These are phyloP conservation scores for Casuarina equisetifolia DNA, from an alignment of 306 rosid genomes.

Conservation along the genomic window DNA sequence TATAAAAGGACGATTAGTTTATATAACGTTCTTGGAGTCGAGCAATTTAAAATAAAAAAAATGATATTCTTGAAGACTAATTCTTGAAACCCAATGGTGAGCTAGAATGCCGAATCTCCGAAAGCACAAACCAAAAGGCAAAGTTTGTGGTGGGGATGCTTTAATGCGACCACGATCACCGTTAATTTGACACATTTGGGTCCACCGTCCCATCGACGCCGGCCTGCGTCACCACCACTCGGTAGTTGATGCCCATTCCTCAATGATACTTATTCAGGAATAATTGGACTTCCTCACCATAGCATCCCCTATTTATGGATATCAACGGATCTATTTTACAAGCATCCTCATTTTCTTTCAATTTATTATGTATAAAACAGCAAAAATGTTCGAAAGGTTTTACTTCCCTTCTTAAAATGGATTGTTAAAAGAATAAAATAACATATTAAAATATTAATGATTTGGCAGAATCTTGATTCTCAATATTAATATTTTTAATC, in stretches of 20 bases:
- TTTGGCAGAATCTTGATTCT: no score
- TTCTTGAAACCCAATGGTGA: constrained; percentile 8
- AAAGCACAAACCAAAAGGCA: constrained; percentile 1
- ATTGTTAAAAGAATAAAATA: no score
- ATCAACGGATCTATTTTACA: no score
- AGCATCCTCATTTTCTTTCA: no score
- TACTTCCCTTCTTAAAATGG: no score
- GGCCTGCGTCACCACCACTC: neutral
- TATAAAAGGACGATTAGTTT: neutral
- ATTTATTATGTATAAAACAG: no score
- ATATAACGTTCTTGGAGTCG: neutral
- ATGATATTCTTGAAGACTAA: constrained; percentile 3
- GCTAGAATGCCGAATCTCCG: constrained; percentile 14
- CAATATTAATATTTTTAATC: no score
- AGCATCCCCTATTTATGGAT: neutral
- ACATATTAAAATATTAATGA: no score
- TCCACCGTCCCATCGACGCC: constrained; percentile 2
- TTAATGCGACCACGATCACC: constrained; percentile 2
- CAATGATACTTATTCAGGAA: neutral
- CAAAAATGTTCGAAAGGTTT: no score
- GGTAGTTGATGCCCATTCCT: neutral
- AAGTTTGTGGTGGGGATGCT: neutral
- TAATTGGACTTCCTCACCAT: neutral
- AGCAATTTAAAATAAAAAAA: neutral
- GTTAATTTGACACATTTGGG: constrained; percentile 15